Evolutionary conservation across 2,329 filamentous ascomycete genomes (phyloP).

Genomic region (Exophiala oligosperma): DNA sequence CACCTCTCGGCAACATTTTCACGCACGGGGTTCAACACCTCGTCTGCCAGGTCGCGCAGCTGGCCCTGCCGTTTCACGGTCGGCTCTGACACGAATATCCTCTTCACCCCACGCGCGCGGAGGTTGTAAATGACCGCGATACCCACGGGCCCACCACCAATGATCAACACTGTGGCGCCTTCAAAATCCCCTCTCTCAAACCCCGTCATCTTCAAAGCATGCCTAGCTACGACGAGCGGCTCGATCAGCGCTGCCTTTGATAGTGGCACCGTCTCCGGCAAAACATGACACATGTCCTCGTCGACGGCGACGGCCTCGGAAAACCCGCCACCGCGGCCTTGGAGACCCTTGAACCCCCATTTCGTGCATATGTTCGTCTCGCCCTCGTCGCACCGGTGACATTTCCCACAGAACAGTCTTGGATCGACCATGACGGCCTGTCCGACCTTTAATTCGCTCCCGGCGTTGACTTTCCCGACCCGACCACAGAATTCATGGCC

Average conservation of each 20-base stretch:
- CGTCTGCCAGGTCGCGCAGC: not conserved
- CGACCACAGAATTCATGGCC: slow-evolving; percentile 1
- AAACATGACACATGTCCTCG: not conserved
- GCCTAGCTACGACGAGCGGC: slow-evolving; percentile 56
- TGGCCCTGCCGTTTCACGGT: slow-evolving; percentile 29
- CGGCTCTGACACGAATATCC: slow-evolving; percentile 55
- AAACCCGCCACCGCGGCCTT: not conserved
- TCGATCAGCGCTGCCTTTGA: slow-evolving; percentile 49
- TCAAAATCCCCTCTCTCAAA: slow-evolving; percentile 36
- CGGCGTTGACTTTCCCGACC: not conserved
- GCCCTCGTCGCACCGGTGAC: not conserved
- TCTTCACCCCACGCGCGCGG: slow-evolving; percentile 39
- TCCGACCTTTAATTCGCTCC: not conserved
- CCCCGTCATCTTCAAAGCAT: slow-evolving; percentile 49
- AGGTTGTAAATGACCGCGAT: slow-evolving; percentile 49
- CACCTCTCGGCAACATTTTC: not conserved
- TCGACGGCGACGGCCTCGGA: not conserved
- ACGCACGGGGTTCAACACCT: not conserved
- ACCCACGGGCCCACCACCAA: slow-evolving; percentile 57
- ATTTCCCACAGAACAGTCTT: not conserved
- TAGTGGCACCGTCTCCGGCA: not conserved
- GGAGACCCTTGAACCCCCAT: not conserved
- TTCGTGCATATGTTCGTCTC: not conserved
- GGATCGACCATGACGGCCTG: not conserved
- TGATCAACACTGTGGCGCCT: slow-evolving; percentile 43